Base-by-base conservation (phyloP, 1,284 basidiomycete genomes). In the Malassezia caprae region DNA sequence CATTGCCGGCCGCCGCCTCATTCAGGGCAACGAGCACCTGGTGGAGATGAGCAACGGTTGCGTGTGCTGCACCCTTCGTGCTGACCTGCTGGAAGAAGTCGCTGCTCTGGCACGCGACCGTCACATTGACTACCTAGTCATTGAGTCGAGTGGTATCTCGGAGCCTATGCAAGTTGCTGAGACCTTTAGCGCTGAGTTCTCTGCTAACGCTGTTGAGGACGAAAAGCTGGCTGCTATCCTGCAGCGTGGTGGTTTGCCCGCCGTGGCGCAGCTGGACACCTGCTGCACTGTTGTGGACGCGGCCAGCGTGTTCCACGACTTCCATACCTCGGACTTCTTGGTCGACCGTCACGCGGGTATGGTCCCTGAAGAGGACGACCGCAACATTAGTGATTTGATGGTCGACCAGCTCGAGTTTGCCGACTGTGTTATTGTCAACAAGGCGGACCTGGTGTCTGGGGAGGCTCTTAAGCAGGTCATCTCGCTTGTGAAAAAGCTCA, bases 41-140 rank as follows among this genome's bases (percentile, higher is more conserved):
- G 75, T 79, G 0, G 73, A 77, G 64, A 76, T 79, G 74, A 75
- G 78, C 61, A 79, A 70, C 62, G 76, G 77, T 0, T 79, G 78
- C 61, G 78, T 79, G 52, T 79, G 78, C 69, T 79, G 78, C 60
- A 79, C 78, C 0, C 69, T 79, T 1, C 75, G 78, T 31, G 77
- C 76, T 6, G 78, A 79, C 53, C 57, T 79, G 30, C 66, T 79
- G n/a, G 78, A 79, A 53, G 76, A 79, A 55, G 75, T 79, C 12
- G 76, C 77, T 0, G 62, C 62, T 5, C 63, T 79, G 1, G 77
- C 78, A 1, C 69, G 75, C 23, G 63, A 73, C 26, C 64, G 65
- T 5, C 56, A 62, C 10, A 76, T 78, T 51, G 78, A 79, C 59
- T 71, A 69, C 41, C 68, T 79, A 17, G 64, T 79, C 53, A 78